Conservation (phyloP, 768 basidiomycete species). For the Crucibulum laeve region DNA sequence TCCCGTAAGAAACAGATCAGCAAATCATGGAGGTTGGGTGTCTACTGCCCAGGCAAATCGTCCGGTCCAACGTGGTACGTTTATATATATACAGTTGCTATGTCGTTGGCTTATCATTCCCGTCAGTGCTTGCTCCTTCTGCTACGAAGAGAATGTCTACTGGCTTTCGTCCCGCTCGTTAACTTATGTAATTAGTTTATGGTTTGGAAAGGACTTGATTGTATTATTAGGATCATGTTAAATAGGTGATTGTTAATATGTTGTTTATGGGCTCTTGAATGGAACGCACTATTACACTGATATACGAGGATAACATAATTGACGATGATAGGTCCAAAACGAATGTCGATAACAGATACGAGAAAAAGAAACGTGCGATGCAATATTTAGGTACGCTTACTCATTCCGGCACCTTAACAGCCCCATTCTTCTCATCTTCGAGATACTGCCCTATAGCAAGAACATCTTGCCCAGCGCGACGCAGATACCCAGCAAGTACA, state of each 20-base stretch:
- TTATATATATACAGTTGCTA: not conserved
- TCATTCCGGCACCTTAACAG: conserved; percentile 30
- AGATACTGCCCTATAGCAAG: conserved; percentile 84
- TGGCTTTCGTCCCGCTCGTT: conserved; percentile 43
- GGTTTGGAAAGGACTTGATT: conserved; percentile 2
- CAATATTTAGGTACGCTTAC: not conserved
- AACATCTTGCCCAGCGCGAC: conserved; percentile 73
- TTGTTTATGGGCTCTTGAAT: too few species aligned
- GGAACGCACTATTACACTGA: too few species aligned
- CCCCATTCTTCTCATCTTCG: conserved; percentile 79
- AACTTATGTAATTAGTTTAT: conserved; percentile 8
- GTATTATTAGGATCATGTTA: conserved; percentile 5
- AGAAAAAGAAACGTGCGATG: not conserved
- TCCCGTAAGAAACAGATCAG: not conserved
- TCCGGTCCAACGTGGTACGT: conserved; percentile 18
- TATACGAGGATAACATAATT: not conserved
- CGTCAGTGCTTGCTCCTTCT: conserved; percentile 38
- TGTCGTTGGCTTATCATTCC: not conserved
- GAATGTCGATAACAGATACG: conserved; percentile 3
- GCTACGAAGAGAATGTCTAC: conserved; percentile 28
- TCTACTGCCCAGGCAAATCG: conserved; percentile 8
- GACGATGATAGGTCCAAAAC: conserved; percentile 1
- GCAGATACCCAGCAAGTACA: conserved; percentile 68
- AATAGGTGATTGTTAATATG: too few species aligned
- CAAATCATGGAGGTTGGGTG: not conserved